A percentile compares a stretch with the other conserved stretches of the same genome.
Evolutionary conservation across 441 rosid genomes (phyloP).

Genomic region (Pelargonium fulgidum): DNA sequence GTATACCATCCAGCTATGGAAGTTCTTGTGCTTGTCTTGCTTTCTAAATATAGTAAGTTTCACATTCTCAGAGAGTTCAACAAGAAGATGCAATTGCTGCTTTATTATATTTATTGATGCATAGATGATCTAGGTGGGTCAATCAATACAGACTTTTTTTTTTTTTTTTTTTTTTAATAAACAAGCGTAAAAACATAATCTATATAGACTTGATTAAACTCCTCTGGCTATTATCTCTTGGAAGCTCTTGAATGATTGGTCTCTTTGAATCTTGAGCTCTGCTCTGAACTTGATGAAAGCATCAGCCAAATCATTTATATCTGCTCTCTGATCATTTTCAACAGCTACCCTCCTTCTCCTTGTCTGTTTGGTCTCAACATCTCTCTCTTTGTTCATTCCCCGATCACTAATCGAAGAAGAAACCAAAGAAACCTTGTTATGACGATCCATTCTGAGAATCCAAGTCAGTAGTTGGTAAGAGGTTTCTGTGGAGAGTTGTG

Average conservation of each 20-base stretch:
- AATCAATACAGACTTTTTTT: no score
- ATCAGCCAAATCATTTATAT: constrained; percentile 27
- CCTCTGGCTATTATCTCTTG: constrained; percentile 17
- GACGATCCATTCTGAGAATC: constrained; percentile 10
- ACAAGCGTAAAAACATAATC: no score
- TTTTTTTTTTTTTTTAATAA: no score
- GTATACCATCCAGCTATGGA: no score
- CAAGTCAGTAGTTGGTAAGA: neutral
- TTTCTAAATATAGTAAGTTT: no score
- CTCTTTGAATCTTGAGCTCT: constrained; percentile 23
- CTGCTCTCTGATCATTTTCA: constrained; percentile 18
- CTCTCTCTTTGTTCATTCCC: neutral
- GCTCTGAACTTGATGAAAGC: constrained; percentile 32
- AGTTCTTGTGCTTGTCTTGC: no score
- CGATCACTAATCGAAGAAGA: neutral
- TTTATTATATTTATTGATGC: no score
- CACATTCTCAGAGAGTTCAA: no score
- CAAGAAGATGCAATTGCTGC: no score
- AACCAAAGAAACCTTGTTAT: neutral
- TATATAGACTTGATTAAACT: neutral
- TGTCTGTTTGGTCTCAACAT: neutral
- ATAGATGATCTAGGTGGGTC: no score
- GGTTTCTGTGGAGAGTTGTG: neutral
- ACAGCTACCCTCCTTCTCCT: neutral
- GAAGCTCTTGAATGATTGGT: constrained; percentile 18